These are phyloP conservation scores for Filosporella fistucella DNA, from an alignment of 495 filamentous ascomycete species.

Conservation along the genomic window DNA sequence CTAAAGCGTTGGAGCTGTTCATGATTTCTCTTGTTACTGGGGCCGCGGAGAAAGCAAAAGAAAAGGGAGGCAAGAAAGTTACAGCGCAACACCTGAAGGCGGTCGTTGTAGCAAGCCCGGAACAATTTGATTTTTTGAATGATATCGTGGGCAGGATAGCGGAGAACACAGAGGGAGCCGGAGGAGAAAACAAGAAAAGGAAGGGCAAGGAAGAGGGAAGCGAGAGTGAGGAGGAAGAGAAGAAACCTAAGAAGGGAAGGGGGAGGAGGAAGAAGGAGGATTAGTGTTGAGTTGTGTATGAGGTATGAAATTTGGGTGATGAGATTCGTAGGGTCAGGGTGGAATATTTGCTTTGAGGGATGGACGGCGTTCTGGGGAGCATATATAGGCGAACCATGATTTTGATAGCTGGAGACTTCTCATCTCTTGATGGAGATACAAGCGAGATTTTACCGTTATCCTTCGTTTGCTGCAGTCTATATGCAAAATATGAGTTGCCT, in stretches of 20 bases:
- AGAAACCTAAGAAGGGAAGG: constrained; percentile 21
- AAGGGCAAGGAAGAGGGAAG: constrained; percentile 14
- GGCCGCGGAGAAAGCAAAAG: constrained; percentile 75
- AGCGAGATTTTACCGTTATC: no score
- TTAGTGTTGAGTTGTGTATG: no score
- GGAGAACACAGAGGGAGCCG: constrained; percentile 51
- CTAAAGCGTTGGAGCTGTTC: constrained; percentile 92
- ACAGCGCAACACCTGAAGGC: constrained; percentile 87
- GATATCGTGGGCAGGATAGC: constrained; percentile 89
- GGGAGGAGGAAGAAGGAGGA: constrained; percentile 25
- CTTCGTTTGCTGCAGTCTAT: no score
- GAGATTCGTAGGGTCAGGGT: no score
- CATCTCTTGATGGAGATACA: no score
- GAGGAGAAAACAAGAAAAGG: constrained; percentile 13
- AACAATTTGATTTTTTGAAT: constrained; percentile 86
- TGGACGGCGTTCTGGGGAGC: no score
- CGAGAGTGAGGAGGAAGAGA: constrained; percentile 15
- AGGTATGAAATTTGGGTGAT: no score
- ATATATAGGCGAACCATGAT: no score
- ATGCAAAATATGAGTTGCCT: no score
- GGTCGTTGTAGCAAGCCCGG: constrained; percentile 69
- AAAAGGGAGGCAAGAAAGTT: constrained; percentile 81
- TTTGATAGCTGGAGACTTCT: no score
- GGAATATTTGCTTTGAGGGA: no score
- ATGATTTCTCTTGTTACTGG: constrained; percentile 91